Percentiles rank a stretch among this genome's conserved stretches.
Conservation (phyloP, 352 stramenopile species). For the Peronosclerospora sorghi region DNA sequence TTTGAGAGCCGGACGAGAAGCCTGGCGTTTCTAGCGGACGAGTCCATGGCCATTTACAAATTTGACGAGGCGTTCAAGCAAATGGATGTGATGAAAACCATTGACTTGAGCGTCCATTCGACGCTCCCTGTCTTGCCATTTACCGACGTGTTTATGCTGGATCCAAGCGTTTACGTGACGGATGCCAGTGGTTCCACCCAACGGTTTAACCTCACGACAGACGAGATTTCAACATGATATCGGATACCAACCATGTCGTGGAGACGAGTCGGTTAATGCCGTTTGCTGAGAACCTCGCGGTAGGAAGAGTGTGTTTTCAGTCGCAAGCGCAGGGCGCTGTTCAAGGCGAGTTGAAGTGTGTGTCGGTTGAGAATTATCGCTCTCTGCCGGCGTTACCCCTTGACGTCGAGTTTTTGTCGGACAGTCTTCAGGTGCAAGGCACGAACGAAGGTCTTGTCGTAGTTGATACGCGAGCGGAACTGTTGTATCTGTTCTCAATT, state of each 20-base stretch:
- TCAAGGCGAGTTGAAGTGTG: constrained; percentile 10
- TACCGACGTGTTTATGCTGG: constrained; percentile 13
- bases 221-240: constrained; percentile 26
- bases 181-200: constrained; percentile 21
- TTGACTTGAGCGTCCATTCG: constrained; percentile 21
- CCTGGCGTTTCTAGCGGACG: constrained; percentile 12
- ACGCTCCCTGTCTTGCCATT: constrained; percentile 19
- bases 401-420: constrained; percentile 15
- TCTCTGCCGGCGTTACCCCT: constrained; percentile 18
- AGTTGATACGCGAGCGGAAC: constrained; percentile 18
- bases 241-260: background rate
- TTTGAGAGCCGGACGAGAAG: constrained; percentile 13
- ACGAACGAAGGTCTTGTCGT: constrained; percentile 24
- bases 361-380: constrained; percentile 28
- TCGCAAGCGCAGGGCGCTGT: constrained; percentile 9
- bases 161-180: constrained; percentile 21
- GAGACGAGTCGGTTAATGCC: constrained; percentile 9
- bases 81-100: constrained; percentile 16
- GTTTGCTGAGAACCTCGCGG: constrained; percentile 26
- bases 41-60: constrained; percentile 18
- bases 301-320: constrained; percentile 10
- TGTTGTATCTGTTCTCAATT: constrained; percentile 16
- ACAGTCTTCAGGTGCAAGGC: constrained; percentile 14
- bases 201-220: constrained; percentile 26
- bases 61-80: constrained; percentile 20